phyloP scores from a whole-genome alignment of 2,329 filamentous ascomycete genomes.

The Colletotrichum cereale region DNA sequence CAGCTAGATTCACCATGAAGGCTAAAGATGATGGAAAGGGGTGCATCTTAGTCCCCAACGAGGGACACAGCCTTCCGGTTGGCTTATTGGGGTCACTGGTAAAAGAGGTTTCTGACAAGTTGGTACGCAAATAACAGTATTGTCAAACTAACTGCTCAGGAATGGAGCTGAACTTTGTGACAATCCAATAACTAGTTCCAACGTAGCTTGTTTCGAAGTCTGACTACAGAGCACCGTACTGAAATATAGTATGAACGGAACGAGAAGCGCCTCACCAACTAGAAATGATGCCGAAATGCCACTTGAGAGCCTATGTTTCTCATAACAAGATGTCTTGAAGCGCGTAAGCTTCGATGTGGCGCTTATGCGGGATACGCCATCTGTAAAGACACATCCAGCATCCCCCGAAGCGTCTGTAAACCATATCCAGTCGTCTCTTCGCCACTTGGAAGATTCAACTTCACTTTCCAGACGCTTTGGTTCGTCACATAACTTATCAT shows the following conservation, averaged over 20 bases:
- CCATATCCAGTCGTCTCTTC: neutral
- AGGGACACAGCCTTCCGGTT: too few species aligned
- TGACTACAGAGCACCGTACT: neutral
- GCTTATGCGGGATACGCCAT: neutral
- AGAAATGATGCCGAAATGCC: neutral
- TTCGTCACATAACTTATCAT: fast-evolving
- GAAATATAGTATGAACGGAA: fast-evolving
- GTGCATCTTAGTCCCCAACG: neutral
- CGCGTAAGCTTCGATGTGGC: too few species aligned
- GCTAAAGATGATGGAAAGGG: neutral
- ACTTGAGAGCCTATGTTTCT: neutral
- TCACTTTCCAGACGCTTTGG: neutral
- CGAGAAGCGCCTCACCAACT: too few species aligned
- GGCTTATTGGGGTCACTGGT: too few species aligned
- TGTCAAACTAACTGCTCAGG: neutral
- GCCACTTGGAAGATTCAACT: too few species aligned
- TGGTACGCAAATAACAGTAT: neutral
- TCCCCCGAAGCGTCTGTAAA: too few species aligned
- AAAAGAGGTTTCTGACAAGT: too few species aligned
- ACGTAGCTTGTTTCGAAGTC: neutral
- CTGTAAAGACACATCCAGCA: neutral
- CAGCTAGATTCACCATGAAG: too few species aligned
- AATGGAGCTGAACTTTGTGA: neutral
- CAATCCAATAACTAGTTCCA: neutral
- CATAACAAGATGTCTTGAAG: neutral